phyloP scores from a whole-genome alignment of 225 moss, liverwort and hornwort species.

The Polytrichum commune region DNA sequence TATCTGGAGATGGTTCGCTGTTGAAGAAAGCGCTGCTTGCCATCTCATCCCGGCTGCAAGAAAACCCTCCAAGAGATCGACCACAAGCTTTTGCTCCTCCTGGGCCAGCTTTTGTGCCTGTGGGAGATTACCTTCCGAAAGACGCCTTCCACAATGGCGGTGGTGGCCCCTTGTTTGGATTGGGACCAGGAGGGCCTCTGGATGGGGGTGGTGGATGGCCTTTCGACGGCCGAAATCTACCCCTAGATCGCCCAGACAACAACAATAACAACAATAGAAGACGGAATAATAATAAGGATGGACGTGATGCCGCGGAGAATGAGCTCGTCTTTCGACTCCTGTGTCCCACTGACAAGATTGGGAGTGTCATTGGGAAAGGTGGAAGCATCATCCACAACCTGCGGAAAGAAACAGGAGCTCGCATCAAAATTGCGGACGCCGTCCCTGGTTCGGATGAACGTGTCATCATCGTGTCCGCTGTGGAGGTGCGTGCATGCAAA shows the following conservation, averaged over 20 bases:
- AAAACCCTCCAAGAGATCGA: conserved; percentile 93
- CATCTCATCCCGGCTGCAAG: conserved; percentile 87
- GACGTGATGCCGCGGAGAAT: conserved; percentile 54
- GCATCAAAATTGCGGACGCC: conserved; percentile 84
- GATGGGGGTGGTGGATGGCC: conserved; percentile 48
- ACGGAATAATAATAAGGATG: conserved; percentile 23
- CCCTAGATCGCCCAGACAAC: conserved; percentile 44
- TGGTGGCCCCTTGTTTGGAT: conserved; percentile 47
- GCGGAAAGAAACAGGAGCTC: conserved; percentile 93
- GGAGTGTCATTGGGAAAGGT: conserved; percentile 94
- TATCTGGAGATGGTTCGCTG: conserved; percentile 77
- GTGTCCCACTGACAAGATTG: conserved; percentile 96
- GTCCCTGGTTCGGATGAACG: conserved; percentile 67
- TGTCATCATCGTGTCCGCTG: conserved; percentile 63
- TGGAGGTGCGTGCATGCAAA: conserved; percentile 53
- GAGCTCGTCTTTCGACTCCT: conserved; percentile 92
- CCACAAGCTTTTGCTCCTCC: conserved; percentile 56
- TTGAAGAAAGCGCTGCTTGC: conserved; percentile 83
- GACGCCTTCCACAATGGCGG: conserved; percentile 50
- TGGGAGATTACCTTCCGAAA: conserved; percentile 69
- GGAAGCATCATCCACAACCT: conserved; percentile 90
- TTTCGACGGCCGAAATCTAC: conserved; percentile 53
- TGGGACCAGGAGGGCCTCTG: conserved; percentile 49
- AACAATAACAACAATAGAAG: conserved; percentile 22
- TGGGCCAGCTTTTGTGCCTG: conserved; percentile 57